Percentiles rank a stretch among this genome's conserved stretches.
phyloP scores from a whole-genome alignment of 2,329 filamentous ascomycete species.

The Penicillium sp. region DNA sequence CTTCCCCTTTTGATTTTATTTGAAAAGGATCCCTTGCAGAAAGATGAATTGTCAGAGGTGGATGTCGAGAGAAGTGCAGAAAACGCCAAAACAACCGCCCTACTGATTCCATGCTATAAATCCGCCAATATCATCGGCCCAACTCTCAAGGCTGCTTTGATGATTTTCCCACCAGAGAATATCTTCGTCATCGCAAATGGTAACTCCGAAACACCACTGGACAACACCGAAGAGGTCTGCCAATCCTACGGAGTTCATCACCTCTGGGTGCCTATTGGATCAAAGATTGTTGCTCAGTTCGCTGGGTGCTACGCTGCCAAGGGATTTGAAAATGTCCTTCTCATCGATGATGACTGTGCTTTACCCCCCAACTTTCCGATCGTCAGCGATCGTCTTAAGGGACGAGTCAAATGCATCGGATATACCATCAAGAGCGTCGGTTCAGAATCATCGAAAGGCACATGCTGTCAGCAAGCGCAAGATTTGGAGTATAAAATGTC shows the following conservation, averaged over 20 bases:
- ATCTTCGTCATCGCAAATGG: slow-evolving; percentile 56
- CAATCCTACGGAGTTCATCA: slow-evolving; percentile 52
- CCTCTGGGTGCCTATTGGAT: slow-evolving; percentile 54
- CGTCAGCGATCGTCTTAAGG: slow-evolving; percentile 49
- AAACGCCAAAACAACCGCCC: slow-evolving; percentile 39
- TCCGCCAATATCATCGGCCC: slow-evolving; percentile 48
- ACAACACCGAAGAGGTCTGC: slow-evolving; percentile 54
- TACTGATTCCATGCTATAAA: slow-evolving; percentile 56
- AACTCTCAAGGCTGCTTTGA: slow-evolving; percentile 51
- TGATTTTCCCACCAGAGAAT: slow-evolving; percentile 51
- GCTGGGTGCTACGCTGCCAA: slow-evolving; percentile 53
- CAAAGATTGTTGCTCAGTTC: slow-evolving; percentile 56
- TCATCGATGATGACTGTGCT: slow-evolving; percentile 57
- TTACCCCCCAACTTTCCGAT: slow-evolving; percentile 55
- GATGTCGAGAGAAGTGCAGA: slow-evolving; percentile 28
- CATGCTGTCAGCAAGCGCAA: slow-evolving; percentile 52
- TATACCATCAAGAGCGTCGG: slow-evolving; percentile 56
- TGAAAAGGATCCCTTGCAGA: slow-evolving; percentile 36
- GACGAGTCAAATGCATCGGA: slow-evolving; percentile 50
- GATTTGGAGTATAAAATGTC: slow-evolving; percentile 59
- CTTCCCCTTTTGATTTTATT: slow-evolving; percentile 38
- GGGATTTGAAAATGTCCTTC: slow-evolving; percentile 51
- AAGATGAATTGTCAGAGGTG: slow-evolving; percentile 18
- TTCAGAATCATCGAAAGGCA: slow-evolving; percentile 40
- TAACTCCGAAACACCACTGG: slow-evolving; percentile 51